phyloP scores from a whole-genome alignment of 2,329 filamentous ascomycete species.

The Tolypocladium cylindrosporum region DNA sequence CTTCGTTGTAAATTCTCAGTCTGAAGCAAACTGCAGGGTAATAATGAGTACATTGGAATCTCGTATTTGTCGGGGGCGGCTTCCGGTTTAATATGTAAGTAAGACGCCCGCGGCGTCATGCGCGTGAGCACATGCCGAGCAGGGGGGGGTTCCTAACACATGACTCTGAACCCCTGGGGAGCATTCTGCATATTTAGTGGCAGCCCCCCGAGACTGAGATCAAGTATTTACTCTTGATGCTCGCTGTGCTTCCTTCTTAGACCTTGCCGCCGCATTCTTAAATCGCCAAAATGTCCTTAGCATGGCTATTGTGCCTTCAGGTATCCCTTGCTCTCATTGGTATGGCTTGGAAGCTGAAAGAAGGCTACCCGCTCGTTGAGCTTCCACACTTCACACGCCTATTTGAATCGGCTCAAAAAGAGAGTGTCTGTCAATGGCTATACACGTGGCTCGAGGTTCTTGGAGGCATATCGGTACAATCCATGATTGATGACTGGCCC shows the following conservation, averaged over 20 bases:
- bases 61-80: neutral
- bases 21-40: neutral
- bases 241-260: neutral
- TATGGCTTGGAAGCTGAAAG: conserved; percentile 3
- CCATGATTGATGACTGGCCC: conserved; percentile 1
- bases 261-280: neutral
- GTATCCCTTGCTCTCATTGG: neutral
- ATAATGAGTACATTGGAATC: neutral
- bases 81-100: neutral
- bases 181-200: neutral
- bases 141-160: neutral
- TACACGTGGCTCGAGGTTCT: neutral
- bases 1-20: neutral
- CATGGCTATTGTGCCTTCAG: conserved; percentile 1
- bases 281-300: neutral
- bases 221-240: neutral
- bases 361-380: conserved; percentile 2
- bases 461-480: neutral
- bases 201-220: neutral
- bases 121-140: neutral
- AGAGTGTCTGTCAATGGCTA: neutral
- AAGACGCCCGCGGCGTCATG: neutral
- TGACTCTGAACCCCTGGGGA: neutral
- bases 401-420: neutral
- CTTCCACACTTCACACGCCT: neutral